Conservation (phyloP, 164 flowering plant species). For the Chimonanthus praecox region DNA sequence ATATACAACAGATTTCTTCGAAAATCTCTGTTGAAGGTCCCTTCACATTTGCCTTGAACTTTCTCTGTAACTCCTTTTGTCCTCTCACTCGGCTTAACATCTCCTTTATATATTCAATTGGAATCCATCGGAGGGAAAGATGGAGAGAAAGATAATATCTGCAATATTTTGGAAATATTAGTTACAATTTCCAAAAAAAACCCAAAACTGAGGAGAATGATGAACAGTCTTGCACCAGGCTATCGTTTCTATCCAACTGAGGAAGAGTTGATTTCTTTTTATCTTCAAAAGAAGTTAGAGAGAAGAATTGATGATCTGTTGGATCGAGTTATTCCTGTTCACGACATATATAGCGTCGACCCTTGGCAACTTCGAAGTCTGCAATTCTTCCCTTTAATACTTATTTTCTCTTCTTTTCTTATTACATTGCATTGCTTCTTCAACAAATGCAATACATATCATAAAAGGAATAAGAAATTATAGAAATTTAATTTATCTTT, state of each 20-base stretch:
- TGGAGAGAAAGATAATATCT: too few species aligned
- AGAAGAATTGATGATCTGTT: conserved; percentile 19
- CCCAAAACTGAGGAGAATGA: background rate
- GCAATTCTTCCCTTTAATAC: background rate
- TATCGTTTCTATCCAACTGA: conserved; percentile 65
- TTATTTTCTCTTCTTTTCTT: background rate
- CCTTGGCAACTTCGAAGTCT: conserved; percentile 52
- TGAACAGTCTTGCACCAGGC: conserved; percentile 20
- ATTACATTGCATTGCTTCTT: background rate
- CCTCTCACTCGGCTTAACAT: too few species aligned
- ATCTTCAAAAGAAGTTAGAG: conserved; percentile 44
- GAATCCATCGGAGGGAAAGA: too few species aligned
- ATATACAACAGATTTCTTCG: too few species aligned
- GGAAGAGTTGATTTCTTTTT: conserved; percentile 59
- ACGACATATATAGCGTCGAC: conserved; percentile 31
- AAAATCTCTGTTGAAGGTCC: too few species aligned
- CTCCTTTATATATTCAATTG: too few species aligned
- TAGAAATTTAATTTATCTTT: too few species aligned
- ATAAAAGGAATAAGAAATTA: too few species aligned
- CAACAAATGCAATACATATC: background rate
- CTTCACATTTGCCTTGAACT: too few species aligned
- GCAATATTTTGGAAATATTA: too few species aligned
- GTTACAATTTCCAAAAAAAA: too few species aligned
- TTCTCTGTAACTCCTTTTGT: too few species aligned
- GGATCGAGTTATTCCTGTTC: conserved; percentile 36